phyloP scores from a whole-genome alignment of 1,284 basidiomycete genomes.

The Phylloporus sp. region DNA sequence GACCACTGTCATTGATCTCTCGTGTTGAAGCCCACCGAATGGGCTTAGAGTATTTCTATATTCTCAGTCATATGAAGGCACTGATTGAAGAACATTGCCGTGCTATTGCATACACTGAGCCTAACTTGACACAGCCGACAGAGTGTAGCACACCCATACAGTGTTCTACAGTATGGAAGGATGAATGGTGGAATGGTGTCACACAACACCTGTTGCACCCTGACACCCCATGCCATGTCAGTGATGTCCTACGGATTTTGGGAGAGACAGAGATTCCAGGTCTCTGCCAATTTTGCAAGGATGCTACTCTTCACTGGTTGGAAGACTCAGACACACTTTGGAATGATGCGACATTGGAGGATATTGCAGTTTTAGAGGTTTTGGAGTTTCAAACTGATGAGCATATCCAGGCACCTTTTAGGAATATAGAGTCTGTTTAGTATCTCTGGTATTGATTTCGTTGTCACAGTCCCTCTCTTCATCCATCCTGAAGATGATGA shows the following conservation, averaged over 20 bases:
- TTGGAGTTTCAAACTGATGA: background rate
- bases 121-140: background rate
- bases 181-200: slow-evolving; percentile 1
- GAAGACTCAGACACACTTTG: background rate
- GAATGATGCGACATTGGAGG: background rate
- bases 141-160: background rate
- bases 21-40: background rate
- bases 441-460: no score
- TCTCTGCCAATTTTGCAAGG: background rate
- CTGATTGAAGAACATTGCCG: background rate
- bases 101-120: background rate
- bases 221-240: background rate
- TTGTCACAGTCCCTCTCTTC: no score
- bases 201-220: background rate
- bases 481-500: no score
- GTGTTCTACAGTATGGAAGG: background rate
- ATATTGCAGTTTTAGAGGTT: background rate
- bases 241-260: background rate
- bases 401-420: background rate
- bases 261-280: background rate
- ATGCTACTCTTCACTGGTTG: background rate
- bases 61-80: background rate
- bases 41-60: background rate
- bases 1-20: background rate
- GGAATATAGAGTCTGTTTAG: no score